These are phyloP conservation scores for Cladosporium sphaerospermum DNA, from an alignment of 2,329 filamentous ascomycete species.

Conservation along the genomic window DNA sequence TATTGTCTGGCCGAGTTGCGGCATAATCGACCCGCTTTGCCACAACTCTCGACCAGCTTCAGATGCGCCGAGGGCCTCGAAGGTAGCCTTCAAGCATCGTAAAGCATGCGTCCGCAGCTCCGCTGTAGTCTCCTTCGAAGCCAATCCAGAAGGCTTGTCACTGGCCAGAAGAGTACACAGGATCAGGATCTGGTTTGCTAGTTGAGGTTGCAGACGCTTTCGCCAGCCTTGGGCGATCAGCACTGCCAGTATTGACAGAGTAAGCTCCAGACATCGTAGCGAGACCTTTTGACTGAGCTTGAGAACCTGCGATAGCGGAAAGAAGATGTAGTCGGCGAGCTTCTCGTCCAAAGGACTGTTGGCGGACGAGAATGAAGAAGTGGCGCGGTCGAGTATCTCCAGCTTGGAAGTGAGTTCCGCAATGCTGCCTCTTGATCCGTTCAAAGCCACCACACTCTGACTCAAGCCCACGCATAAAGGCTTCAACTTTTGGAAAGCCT, in stretches of 20 bases:
- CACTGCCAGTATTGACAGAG: conserved; percentile 66
- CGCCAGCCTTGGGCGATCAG: conserved; percentile 78
- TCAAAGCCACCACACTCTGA: conserved; percentile 47
- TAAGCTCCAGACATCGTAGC: conserved; percentile 65
- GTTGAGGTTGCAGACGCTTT: conserved; percentile 58
- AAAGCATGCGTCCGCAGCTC: conserved; percentile 71
- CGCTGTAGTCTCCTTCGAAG: conserved; percentile 53
- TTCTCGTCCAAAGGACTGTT: conserved; percentile 61
- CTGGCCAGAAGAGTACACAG: conserved; percentile 76
- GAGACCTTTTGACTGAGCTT: conserved; percentile 67
- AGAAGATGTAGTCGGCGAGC: conserved; percentile 90
- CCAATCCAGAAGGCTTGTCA: conserved; percentile 56
- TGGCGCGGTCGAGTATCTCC: conserved; percentile 38
- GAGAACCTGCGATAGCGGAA: conserved; percentile 82
- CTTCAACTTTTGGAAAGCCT: conserved; percentile 48
- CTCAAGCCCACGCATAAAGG: conserved; percentile 53
- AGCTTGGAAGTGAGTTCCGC: conserved; percentile 45
- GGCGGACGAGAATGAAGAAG: conserved; percentile 29
- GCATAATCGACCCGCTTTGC: conserved; percentile 57
- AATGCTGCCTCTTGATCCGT: conserved; percentile 38
- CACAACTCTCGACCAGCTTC: conserved; percentile 41
- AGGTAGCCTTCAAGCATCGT: conserved; percentile 60
- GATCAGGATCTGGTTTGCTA: conserved; percentile 79
- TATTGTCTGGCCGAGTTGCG: conserved; percentile 74
- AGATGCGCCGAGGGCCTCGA: conserved; percentile 51